Percentiles rank a stretch among this genome's conserved stretches.
phyloP scores from a whole-genome alignment of 208 protist species.

The Trypanosoma platydactyli region DNA sequence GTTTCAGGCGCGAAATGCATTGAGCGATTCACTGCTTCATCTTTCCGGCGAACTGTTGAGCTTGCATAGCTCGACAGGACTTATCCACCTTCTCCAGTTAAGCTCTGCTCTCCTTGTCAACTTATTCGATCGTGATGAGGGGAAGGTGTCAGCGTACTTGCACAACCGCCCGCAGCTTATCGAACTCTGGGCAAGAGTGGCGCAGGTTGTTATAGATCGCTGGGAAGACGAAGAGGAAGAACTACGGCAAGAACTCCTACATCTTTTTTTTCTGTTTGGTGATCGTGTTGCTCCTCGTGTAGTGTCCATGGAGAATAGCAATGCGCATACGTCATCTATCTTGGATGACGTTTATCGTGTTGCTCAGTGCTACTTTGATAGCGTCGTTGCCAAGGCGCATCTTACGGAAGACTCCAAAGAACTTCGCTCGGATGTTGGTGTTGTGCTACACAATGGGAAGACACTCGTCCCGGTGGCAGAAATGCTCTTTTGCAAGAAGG shows the following conservation, averaged over 20 bases:
- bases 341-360: slow-evolving; percentile 11
- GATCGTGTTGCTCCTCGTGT: slow-evolving; percentile 53
- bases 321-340: slow-evolving; percentile 1
- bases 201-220: slow-evolving; percentile 40
- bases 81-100: slow-evolving; percentile 49
- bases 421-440: slow-evolving; percentile 52
- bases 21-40: slow-evolving; percentile 45
- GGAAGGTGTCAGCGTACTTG: slow-evolving; percentile 46
- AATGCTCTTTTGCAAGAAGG: slow-evolving; percentile 74
- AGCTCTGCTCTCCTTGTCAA: slow-evolving; percentile 71
- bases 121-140: slow-evolving; percentile 73
- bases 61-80: slow-evolving; percentile 17
- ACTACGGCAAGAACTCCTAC: slow-evolving; percentile 69
- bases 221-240: slow-evolving; percentile 71
- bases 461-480: slow-evolving; percentile 75
- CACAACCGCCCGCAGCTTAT: slow-evolving; percentile 38
- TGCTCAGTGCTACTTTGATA: slow-evolving; percentile 61
- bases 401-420: slow-evolving; percentile 70
- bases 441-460: slow-evolving; percentile 80
- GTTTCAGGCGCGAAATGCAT: slow-evolving; percentile 34
- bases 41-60: slow-evolving; percentile 41
- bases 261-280: slow-evolving; percentile 71
- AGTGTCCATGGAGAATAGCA: not conserved
- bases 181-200: slow-evolving; percentile 46
- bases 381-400: slow-evolving; percentile 70